These are phyloP conservation scores for Pichia sp. DNA, from an alignment of 1,139 yeast species.

Conservation along the genomic window DNA sequence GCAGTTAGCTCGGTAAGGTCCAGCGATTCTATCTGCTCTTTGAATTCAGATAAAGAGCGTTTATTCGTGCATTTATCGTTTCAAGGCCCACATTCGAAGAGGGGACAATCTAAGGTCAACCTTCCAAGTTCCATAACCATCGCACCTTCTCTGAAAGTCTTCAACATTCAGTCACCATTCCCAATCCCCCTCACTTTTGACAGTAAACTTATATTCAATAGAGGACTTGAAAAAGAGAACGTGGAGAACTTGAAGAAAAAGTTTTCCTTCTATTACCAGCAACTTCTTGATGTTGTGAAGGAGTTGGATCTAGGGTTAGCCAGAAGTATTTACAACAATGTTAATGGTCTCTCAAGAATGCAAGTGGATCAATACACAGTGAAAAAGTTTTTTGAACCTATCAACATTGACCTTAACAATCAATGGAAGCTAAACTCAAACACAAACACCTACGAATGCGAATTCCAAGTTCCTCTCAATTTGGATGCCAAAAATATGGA, in stretches of 20 bases:
- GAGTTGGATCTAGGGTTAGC: constrained; percentile 8
- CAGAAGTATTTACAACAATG: constrained; percentile 10
- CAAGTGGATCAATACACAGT: constrained; percentile 1
- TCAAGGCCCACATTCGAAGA: constrained; percentile 5
- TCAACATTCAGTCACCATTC: constrained; percentile 15
- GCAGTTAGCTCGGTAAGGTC: constrained; percentile 2
- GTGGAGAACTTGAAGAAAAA: constrained; percentile 11
- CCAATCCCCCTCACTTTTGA: constrained; percentile 22
- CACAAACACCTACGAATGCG: constrained; percentile 8
- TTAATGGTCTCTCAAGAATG: constrained; percentile 8
- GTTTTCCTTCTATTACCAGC: constrained; percentile 8
- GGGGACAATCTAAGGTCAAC: constrained; percentile 1
- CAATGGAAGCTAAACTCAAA: constrained; percentile 8
- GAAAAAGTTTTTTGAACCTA: constrained; percentile 12
- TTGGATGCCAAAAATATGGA: constrained; percentile 8
- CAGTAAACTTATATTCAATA: constrained; percentile 12
- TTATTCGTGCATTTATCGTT: constrained; percentile 8
- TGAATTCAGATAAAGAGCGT: constrained; percentile 1
- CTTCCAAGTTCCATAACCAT: constrained; percentile 15
- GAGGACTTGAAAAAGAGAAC: constrained; percentile 7
- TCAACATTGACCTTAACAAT: constrained; percentile 10
- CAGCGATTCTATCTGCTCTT: neutral
- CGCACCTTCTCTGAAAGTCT: constrained; percentile 12
- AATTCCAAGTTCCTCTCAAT: constrained; percentile 13
- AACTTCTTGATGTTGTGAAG: constrained; percentile 6